phyloP scores from a whole-genome alignment of 805 yeast species.

The Clavispora carvajalis region DNA sequence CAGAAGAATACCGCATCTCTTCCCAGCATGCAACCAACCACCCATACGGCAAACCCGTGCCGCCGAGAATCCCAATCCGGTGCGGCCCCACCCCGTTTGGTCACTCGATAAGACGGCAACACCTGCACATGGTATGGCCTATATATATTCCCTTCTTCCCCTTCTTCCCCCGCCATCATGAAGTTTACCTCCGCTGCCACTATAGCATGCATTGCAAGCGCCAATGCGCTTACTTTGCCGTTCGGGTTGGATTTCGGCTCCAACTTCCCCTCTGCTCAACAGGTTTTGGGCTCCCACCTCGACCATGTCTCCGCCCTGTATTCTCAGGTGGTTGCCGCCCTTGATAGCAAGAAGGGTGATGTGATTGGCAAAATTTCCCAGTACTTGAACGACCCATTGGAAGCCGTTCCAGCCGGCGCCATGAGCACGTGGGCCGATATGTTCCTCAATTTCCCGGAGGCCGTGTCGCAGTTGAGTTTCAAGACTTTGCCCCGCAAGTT shows the following conservation, averaged over 20 bases:
- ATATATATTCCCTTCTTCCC: background rate
- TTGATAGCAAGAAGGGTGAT: constrained; percentile 15
- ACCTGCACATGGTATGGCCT: background rate
- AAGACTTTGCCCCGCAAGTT: constrained; percentile 45
- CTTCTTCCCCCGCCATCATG: background rate
- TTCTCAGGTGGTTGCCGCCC: constrained; percentile 9
- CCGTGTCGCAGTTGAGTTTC: constrained; percentile 45
- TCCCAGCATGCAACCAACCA: too few relatives aligned
- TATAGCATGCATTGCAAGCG: constrained; percentile 8
- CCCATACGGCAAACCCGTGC: constrained; percentile 1
- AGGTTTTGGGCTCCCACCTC: constrained; percentile 7
- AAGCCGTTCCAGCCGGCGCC: constrained; percentile 43
- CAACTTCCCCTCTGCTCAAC: constrained; percentile 8
- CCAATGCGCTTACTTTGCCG: constrained; percentile 12
- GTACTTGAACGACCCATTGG: constrained; percentile 47
- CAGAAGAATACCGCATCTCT: too few relatives aligned
- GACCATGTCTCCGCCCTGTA: constrained; percentile 10
- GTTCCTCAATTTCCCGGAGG: constrained; percentile 55
- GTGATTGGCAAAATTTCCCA: constrained; percentile 46
- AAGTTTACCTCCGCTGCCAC: constrained; percentile 7
- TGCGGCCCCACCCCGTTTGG: background rate
- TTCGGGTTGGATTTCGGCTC: constrained; percentile 2
- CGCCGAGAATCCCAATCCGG: background rate
- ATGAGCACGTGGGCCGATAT: constrained; percentile 59
- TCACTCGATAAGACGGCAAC: background rate